phyloP scores from a whole-genome alignment of 371 early-diverging fungal species.

The Mortierella sp. region DNA sequence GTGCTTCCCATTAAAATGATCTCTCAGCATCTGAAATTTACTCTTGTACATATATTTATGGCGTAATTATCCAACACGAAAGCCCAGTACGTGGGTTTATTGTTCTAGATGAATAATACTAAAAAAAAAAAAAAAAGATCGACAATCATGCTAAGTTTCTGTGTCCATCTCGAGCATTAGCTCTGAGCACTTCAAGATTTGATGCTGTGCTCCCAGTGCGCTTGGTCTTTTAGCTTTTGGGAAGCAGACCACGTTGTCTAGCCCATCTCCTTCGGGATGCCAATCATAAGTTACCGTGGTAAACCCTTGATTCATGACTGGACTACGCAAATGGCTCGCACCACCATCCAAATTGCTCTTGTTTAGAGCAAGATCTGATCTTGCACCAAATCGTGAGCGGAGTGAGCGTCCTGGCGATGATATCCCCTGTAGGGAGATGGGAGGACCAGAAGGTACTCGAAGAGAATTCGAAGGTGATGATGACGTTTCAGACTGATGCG shows the following conservation, averaged over 20 bases:
- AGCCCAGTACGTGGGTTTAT: too few species aligned
- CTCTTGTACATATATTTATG: not conserved
- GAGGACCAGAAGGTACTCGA: not conserved
- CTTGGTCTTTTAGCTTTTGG: slow-evolving; percentile 30
- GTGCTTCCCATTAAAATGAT: too few species aligned
- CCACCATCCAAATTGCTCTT: not conserved
- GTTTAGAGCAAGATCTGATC: slow-evolving; percentile 7
- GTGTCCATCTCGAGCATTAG: slow-evolving; percentile 23
- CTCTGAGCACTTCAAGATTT: slow-evolving; percentile 19
- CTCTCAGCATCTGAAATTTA: not conserved
- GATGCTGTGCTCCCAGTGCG: slow-evolving; percentile 6
- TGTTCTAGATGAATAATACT: not conserved
- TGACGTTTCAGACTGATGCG: not conserved
- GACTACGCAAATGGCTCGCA: not conserved
- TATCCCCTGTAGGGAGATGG: not conserved
- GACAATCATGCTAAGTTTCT: not conserved
- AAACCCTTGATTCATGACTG: slow-evolving; percentile 33
- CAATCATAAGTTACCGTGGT: slow-evolving; percentile 32
- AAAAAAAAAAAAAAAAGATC: not conserved
- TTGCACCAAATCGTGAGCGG: slow-evolving; percentile 12
- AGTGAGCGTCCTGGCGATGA: not conserved
- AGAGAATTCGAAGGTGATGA: slow-evolving; percentile 1
- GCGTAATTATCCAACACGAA: too few species aligned
- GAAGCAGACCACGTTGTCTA: slow-evolving; percentile 28
- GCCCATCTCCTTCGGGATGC: slow-evolving; percentile 48